Evolutionary conservation across 108 stramenopile genomes (phyloP), one percentile per base, ranked within the genome.

Genomic region (Aurantiochytrium sp.): DNA sequence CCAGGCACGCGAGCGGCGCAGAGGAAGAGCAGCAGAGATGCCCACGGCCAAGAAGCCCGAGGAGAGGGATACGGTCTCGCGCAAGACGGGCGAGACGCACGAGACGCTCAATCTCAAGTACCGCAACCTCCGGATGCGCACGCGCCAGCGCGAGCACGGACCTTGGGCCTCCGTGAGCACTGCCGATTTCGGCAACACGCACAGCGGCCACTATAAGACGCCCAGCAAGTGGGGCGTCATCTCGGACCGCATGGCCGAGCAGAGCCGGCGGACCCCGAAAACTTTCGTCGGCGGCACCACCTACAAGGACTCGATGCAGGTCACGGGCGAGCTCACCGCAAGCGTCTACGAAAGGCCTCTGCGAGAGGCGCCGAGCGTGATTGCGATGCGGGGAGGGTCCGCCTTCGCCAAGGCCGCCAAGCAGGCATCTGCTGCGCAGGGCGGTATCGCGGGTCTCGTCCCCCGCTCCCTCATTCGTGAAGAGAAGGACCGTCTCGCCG

Each of bases 201-300:
- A 24, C 10, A 6, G 6, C n/a, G 42, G 30, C 6, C 21, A 81
- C 73, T 81, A 48, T 48, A 81, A 81, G 45, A 41, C 39, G 42
- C 73, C 73, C 27, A 27, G 27, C 21, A 81, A 81, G 73, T 81
- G 45, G 42, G 73, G 73, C 30, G 73, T 81, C 19, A 81, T 81
- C 24, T 22, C 73, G 27, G 42, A 81, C 42, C 42, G 3, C 27
- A 48, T 81, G 42, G 45, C 39, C 1, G 73, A 81, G 39, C 73
- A 48, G 19, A 48, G 27, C 3, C n/a, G 39, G 10, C 8, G 24
- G 24, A 2, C 17, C 10, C 39, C 42, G 21, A 81, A 81, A 24
- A 0, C 21, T 2, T 48, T 81, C 17, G 42, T 81, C 21, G 45
- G 24, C 15, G 27, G 21, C 24, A 81, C 73, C 12, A 81, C 73